Evolutionary conservation across 176 grass and related monocot genomes (phyloP).

Genomic region (Avena eriantha): DNA sequence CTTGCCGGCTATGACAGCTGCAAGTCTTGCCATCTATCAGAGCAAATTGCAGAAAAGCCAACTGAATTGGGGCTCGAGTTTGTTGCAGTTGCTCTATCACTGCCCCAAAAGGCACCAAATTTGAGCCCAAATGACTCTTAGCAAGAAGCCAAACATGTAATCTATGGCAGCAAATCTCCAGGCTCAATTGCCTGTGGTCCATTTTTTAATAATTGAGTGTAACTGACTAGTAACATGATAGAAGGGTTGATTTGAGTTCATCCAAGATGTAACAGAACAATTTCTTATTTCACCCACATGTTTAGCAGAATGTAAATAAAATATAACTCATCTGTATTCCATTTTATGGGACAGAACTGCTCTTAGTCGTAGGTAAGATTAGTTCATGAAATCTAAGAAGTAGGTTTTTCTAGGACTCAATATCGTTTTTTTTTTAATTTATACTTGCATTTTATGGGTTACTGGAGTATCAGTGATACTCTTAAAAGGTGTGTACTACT

Average conservation of each 20-base stretch:
- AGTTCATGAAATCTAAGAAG: background rate
- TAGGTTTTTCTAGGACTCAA: background rate
- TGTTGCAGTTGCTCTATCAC: slow-evolving; percentile 53
- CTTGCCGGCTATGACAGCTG: slow-evolving; percentile 38
- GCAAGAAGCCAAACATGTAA: slow-evolving; percentile 49
- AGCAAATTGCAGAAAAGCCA: slow-evolving; percentile 61
- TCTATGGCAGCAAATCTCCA: slow-evolving; percentile 35
- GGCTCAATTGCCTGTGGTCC: slow-evolving; percentile 55
- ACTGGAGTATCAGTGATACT: slow-evolving; percentile 2
- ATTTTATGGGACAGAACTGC: background rate
- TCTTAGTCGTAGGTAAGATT: background rate
- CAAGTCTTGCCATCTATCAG: slow-evolving; percentile 41
- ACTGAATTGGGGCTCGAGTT: slow-evolving; percentile 47
- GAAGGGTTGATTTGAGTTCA: background rate
- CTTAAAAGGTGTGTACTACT: slow-evolving; percentile 39
- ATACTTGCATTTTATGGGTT: background rate
- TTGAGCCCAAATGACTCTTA: slow-evolving; percentile 41
- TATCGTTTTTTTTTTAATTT: background rate
- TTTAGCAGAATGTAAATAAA: background rate
- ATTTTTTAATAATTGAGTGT: slow-evolving; percentile 30
- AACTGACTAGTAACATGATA: background rate
- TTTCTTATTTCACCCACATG: background rate
- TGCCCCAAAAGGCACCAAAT: slow-evolving; percentile 48
- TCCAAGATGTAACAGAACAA: background rate
- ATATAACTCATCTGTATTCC: background rate